Base-by-base conservation (phyloP, 352 stramenopile genomes). In the Phytophthora lateralis region DNA sequence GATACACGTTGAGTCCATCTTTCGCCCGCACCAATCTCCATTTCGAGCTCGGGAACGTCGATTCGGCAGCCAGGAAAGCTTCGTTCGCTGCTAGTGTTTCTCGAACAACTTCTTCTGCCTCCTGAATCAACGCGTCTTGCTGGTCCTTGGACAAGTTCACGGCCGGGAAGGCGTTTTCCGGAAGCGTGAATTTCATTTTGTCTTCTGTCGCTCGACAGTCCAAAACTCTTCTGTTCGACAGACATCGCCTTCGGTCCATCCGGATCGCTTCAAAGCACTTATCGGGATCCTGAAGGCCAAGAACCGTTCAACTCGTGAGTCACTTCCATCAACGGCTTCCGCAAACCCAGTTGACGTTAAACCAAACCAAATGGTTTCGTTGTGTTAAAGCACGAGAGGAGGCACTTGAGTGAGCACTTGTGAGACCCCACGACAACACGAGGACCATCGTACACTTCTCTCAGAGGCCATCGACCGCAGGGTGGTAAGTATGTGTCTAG, bases 1-100 rank as follows among this genome's bases (percentile, higher is more conserved):
- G 53, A 46, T 74, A 77, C 18, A 76, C 73, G 12, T 53, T 44
- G 2, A 80, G 34, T 48, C 66, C 62, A 26, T 85, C 62, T 44
- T 71, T 78, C 48, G 59, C 42, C 6, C 68, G 71, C n/a, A 85
- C 55, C 34, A 69, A 45, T 53, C 70, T 72, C 76, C 76, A 89
- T n/a, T 78, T 47, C 8, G 62, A 39, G 20, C 38, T 59, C 0
- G 64, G 60, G 21, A 89, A 61, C 17, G 45, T 49, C 0, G 64
- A 62, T 51, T 63, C 60, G 1, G 43, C 50, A 5, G 69, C 60
- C 3, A 81, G 43, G 51, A 73, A 80, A 30, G 60, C 59, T 55
- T 79, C 66, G 43, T 84, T 75, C 14, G 55, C 66, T 15, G 56
- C 62, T n/a, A 86, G 34, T 18, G 68, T 80, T 51, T 85, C 76